Base-by-base conservation (phyloP, 331 rosid species). In the Acacia pycnantha region DNA sequence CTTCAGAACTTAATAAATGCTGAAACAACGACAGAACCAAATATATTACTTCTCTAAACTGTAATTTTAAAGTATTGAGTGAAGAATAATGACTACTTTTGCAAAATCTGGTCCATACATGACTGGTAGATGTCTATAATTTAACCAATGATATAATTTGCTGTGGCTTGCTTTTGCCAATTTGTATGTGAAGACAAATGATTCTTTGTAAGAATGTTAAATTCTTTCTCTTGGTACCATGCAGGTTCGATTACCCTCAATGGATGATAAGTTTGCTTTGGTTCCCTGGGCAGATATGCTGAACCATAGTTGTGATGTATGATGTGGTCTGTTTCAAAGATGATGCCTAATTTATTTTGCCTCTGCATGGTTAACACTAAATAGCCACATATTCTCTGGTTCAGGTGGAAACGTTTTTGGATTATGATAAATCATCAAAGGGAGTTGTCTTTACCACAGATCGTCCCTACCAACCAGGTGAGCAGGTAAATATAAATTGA, bases 211-310 rank as follows among this genome's bases (percentile, higher is more conserved):
- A 12, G 80, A 53, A 80, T 73, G 24, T 44, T 81, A 77, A 79
- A 78, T 74, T 80, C 58, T 33, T 69, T 77, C 77, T 80, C 68
- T 76, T 56, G 72, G 41, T 73, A 43, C 50, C 22, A 14, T 88
- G 87, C 92, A 93, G 99, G 99, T 95, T 64, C 91, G 99, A 35
- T 86, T 95, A 76, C 98, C 98, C 64, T 93, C 94, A 4, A 85
- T 93, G 99, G 90, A 86, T 81, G 99, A 91, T 75, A 90, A 83
- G 80, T 94, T 93, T 86, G 98, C 98, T 37, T 84, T 93, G 90
- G 98, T 92, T 90, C 98, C 98, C 2, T 93, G 98, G 98, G 98
- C 97, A 47, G 98, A 95, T 85, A 95, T 95, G 97, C 86, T 95
- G 89, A 95, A 95, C 81, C 99, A 93, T 90, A 90, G 87, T 83